Evolutionary conservation across 208 protist genomes (phyloP), one percentile per base, ranked within the genome.

Genomic region (Wallacemonas sp.): DNA sequence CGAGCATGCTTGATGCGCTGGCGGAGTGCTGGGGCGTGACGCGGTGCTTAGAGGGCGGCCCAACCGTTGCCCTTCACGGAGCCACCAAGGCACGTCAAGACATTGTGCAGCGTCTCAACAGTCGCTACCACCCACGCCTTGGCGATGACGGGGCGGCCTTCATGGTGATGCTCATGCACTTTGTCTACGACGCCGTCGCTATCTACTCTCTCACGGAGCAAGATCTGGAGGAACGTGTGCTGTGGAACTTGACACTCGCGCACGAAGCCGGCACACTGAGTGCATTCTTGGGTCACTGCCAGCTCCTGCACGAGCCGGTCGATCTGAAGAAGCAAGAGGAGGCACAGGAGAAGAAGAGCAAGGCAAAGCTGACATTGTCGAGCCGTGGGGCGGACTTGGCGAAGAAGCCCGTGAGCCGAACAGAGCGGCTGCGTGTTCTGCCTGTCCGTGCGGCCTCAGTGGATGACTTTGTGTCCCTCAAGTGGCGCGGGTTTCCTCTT

Each of bases 111-210:
- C 85, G 87, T 1, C 41, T 96, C n/a, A 68, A 72, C 9, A 77
- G 62, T 59, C 87, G 87, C 55, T 88, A 90, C 67, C 70, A 72
- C 8, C 54, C 79, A 2, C 84, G 83, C 66, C 76, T 92, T 22
- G 79, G 69, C 55, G 31, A 49, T 31, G 22, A 39, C 14, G 55
- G 67, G 27, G 85, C 71, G 17, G 65, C 66, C 42, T 96, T 83
- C 66, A 74, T 91, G 54, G 49, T 75, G 28, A 62, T 83, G 55
- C 68, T 96, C 6, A 85, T 88, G 83, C 85, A 90, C 34, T 66
- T 94, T 15, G 1, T 94, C 15, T 92, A 93, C 73, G 90, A 96
- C 68, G 65, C 81, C 11, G 87, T 96, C 21, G 86, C 80, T 2
- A 60, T 75, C 3, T 89, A 87, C 66, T 89, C 86, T 14, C 75